phyloP scores from a whole-genome alignment of 805 yeast species.

The Saccharomycopsis vini region DNA sequence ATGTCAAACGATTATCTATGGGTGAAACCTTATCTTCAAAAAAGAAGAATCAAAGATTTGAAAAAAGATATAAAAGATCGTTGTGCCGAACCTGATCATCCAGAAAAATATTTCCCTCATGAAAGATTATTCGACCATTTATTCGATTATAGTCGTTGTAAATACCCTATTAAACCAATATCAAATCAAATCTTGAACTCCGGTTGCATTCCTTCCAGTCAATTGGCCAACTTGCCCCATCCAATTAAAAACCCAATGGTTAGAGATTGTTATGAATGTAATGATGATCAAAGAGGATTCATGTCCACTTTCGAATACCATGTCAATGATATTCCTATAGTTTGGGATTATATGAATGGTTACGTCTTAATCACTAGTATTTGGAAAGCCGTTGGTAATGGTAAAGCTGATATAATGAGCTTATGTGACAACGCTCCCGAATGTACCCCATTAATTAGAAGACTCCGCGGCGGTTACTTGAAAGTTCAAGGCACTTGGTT shows the following conservation, averaged over 20 bases:
- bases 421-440: slow-evolving; percentile 56
- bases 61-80: no score
- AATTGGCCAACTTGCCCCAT: slow-evolving; percentile 16
- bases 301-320: slow-evolving; percentile 65
- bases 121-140: slow-evolving; percentile 4
- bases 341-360: slow-evolving; percentile 83
- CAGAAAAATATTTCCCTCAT: not conserved
- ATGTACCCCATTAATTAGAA: slow-evolving; percentile 49
- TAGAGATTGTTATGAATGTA: slow-evolving; percentile 56
- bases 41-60: no score
- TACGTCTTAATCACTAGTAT: slow-evolving; percentile 82
- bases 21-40: no score
- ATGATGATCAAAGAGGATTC: slow-evolving; percentile 62
- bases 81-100: no score
- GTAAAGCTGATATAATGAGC: slow-evolving; percentile 71
- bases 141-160: slow-evolving; percentile 8
- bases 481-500: slow-evolving; percentile 95
- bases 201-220: slow-evolving; percentile 10
- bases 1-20: no score
- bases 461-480: slow-evolving; percentile 84
- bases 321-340: slow-evolving; percentile 62
- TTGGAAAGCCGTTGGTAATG: slow-evolving; percentile 68
- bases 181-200: not conserved
- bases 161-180: slow-evolving; percentile 15
- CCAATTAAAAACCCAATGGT: slow-evolving; percentile 14